A percentile compares a stretch with the other conserved stretches of the same genome.
These are phyloP conservation scores for Polytolypa hystricis DNA, from an alignment of 2,329 filamentous ascomycete genomes.

Conservation along the genomic window DNA sequence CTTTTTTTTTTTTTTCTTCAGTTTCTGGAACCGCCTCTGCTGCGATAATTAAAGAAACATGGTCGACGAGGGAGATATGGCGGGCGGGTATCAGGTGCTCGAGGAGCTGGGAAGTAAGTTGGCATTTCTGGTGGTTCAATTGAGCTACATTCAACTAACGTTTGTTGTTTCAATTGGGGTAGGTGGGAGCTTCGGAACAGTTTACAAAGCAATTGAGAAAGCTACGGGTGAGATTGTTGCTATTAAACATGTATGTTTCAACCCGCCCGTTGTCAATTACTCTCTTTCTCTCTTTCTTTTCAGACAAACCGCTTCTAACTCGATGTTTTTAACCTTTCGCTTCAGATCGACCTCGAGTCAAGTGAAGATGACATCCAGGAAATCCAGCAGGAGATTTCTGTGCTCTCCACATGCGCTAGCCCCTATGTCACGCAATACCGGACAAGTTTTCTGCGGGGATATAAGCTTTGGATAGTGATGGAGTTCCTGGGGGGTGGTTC, in stretches of 20 bases:
- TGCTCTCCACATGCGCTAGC: constrained; percentile 89
- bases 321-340: constrained; percentile 6
- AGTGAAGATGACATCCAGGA: constrained; percentile 98
- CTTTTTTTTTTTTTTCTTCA: too few species aligned
- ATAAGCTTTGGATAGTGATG: constrained; percentile 99
- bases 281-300: constrained; percentile 1
- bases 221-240: constrained; percentile 85
- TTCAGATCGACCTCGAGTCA: constrained; percentile 92
- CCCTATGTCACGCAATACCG: constrained; percentile 94
- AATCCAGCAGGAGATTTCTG: constrained; percentile 93
- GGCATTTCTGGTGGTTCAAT: constrained; percentile 1
- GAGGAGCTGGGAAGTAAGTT: constrained; percentile 88
- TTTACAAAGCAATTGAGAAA: constrained; percentile 93
- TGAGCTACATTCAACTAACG: constrained; percentile 3
- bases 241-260: constrained; percentile 76
- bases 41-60: too few species aligned
- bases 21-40: too few species aligned
- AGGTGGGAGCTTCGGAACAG: constrained; percentile 91
- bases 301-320: constrained; percentile 10
- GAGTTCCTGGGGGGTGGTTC: constrained; percentile 93
- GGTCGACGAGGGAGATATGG: constrained; percentile 47
- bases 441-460: constrained; percentile 86
- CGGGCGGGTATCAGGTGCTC: constrained; percentile 82
- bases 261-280: background rate
- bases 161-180: constrained; percentile 27